A percentile compares a stretch with the other conserved stretches of the same genome.
phyloP scores from a whole-genome alignment of 169 alveolate species.

The Eimeria falciformis region DNA sequence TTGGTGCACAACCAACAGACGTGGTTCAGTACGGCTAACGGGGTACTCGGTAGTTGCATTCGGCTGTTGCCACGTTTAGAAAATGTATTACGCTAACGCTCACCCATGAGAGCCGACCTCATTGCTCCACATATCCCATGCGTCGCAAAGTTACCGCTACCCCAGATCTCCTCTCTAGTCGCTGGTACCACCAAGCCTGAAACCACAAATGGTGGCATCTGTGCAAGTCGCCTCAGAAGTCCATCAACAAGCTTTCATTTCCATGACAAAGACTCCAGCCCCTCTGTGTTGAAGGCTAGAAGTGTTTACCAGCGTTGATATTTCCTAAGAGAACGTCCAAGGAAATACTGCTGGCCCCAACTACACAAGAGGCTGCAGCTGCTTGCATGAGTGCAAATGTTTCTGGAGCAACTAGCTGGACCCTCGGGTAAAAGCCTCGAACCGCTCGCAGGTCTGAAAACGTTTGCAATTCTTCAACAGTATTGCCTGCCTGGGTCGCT shows the following conservation, averaged over 20 bases:
- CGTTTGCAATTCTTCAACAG: conserved; percentile 36
- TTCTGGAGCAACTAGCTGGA: conserved; percentile 64
- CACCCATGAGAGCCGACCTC: conserved; percentile 65
- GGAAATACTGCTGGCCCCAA: conserved; percentile 62
- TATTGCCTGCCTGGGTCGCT: background rate
- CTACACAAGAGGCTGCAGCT: conserved; percentile 46
- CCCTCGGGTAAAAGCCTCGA: conserved; percentile 69
- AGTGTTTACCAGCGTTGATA: conserved; percentile 63
- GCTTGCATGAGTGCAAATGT: conserved; percentile 68
- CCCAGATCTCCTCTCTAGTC: conserved; percentile 58
- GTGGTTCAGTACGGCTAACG: no score
- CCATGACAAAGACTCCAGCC: no score
- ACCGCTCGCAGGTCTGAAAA: conserved; percentile 71
- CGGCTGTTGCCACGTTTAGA: no score
- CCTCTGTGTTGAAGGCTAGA: background rate
- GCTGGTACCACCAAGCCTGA: conserved; percentile 65
- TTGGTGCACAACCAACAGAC: no score
- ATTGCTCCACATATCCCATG: conserved; percentile 68
- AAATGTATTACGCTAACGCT: background rate
- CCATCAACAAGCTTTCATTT: no score
- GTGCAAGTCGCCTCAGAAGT: no score
- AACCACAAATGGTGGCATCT: background rate
- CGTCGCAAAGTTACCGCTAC: conserved; percentile 61
- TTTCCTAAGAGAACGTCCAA: conserved; percentile 50
- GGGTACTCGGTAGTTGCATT: no score